Conservation (phyloP, 148 eudicot genomes). For the Diospyros kaki region DNA sequence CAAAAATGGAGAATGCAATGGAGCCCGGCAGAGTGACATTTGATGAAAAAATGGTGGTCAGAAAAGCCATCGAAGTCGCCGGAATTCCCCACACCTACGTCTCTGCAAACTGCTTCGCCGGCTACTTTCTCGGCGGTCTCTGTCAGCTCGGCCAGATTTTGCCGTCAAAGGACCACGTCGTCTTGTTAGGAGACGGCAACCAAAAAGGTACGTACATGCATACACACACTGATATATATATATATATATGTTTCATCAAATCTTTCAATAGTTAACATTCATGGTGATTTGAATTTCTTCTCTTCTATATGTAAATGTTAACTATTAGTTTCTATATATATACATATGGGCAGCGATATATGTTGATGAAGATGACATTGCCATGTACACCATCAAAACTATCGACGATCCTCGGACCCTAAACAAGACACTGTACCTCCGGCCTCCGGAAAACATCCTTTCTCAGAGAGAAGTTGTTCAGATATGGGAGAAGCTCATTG, state of each 20-base stretch:
- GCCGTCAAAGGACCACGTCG: slow-evolving; percentile 31
- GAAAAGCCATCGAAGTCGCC: slow-evolving; percentile 43
- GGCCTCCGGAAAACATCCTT: slow-evolving; percentile 50
- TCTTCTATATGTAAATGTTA: not conserved
- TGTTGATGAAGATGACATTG: slow-evolving; percentile 44
- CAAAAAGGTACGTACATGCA: slow-evolving; percentile 21
- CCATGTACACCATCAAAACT: slow-evolving; percentile 29
- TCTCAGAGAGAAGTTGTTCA: slow-evolving; percentile 44
- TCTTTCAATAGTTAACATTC: not conserved
- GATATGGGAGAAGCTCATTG: slow-evolving; percentile 49
- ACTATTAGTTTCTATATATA: not conserved
- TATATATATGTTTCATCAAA: not conserved
- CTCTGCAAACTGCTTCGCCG: slow-evolving; percentile 49
- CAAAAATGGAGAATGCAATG: slow-evolving; percentile 36
- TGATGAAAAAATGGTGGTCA: slow-evolving; percentile 40
- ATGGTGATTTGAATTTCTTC: no score
- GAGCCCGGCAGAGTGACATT: slow-evolving; percentile 47
- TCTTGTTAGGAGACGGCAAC: slow-evolving; percentile 32
- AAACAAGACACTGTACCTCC: slow-evolving; percentile 48
- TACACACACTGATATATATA: not conserved
- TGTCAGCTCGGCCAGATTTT: slow-evolving; percentile 25
- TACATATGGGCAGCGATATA: slow-evolving; percentile 15
- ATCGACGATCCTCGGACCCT: slow-evolving; percentile 55
- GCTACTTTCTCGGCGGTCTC: slow-evolving; percentile 30
- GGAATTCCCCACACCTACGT: slow-evolving; percentile 47